A percentile compares a stretch with the other conserved stretches of the same genome.
phyloP scores from a whole-genome alignment of 2,329 filamentous ascomycete species.

The Lecanicillium sp. region DNA sequence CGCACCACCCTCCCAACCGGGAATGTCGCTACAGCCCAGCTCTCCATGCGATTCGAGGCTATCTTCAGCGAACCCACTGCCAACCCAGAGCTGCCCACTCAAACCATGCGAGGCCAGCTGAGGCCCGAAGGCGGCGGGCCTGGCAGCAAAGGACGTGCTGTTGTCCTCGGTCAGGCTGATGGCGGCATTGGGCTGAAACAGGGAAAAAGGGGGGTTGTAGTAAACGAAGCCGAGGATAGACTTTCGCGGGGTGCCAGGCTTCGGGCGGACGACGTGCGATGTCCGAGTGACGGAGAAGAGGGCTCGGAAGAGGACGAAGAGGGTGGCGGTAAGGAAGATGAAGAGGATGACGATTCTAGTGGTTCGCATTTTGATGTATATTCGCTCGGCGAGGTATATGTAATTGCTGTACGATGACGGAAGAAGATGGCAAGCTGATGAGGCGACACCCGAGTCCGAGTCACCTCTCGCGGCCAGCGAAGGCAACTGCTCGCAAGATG shows the following conservation, averaged over 20 bases:
- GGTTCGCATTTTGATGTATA: constrained; percentile 41
- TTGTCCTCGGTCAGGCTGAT: constrained; percentile 98
- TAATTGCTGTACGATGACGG: background rate
- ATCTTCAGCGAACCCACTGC: constrained; percentile 84
- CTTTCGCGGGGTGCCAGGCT: constrained; percentile 16
- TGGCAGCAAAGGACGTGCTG: constrained; percentile 89
- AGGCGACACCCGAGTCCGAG: constrained; percentile 9
- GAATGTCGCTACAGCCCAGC: constrained; percentile 89
- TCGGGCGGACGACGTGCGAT: background rate
- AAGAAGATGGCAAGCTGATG: constrained; percentile 3
- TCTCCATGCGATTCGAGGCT: constrained; percentile 68
- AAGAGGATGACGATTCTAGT: constrained; percentile 49
- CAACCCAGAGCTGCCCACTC: constrained; percentile 88
- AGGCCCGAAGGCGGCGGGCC: constrained; percentile 90
- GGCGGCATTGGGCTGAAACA: constrained; percentile 92
- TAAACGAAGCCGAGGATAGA: constrained; percentile 50
- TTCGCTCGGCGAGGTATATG: background rate
- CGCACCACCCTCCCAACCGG: constrained; percentile 67
- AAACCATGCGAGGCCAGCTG: constrained; percentile 67
- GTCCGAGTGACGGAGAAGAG: constrained; percentile 30
- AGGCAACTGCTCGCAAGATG: constrained; percentile 2
- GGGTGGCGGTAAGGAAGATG: constrained; percentile 46
- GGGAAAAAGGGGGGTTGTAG: constrained; percentile 70
- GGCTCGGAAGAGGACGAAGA: constrained; percentile 51
- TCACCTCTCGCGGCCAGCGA: constrained; percentile 13